Evolutionary conservation across 2,329 filamentous ascomycete genomes (phyloP).

Genomic region (Aspergillus piperis): DNA sequence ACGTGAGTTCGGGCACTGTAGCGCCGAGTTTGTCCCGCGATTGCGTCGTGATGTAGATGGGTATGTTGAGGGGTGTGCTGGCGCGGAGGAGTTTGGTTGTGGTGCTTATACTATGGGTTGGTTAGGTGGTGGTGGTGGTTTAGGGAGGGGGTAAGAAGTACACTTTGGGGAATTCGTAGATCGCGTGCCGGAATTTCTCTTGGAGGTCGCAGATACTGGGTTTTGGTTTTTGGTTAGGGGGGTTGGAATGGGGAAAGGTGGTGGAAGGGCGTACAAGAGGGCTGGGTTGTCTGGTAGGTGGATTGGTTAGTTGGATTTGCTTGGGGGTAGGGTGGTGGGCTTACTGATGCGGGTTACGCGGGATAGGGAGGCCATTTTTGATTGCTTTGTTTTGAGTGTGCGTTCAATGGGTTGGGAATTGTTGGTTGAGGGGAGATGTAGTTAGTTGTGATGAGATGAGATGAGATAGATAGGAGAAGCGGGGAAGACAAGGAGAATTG

Average conservation of each 20-base stretch:
- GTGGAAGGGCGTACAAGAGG: conserved; percentile 43
- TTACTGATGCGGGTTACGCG: conserved; percentile 32
- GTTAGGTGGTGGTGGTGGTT: not conserved
- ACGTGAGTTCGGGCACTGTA: conserved; percentile 73
- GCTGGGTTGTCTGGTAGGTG: conserved; percentile 45
- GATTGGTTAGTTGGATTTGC: conserved; percentile 14
- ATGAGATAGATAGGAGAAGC: not conserved
- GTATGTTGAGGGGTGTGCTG: conserved; percentile 57
- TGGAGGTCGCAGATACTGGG: conserved; percentile 88
- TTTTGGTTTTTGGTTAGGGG: not conserved
- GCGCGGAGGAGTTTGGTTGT: conserved; percentile 69
- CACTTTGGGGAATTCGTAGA: conserved; percentile 84
- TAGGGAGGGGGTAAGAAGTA: conserved; percentile 41
- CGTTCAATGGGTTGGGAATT: not conserved
- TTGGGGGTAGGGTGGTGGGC: conserved; percentile 6
- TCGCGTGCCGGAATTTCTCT: conserved; percentile 83
- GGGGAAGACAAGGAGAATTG: not conserved
- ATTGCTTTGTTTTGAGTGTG: not conserved
- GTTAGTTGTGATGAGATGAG: not conserved
- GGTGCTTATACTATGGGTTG: conserved; percentile 60
- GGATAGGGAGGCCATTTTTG: conserved; percentile 22
- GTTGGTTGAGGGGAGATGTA: not conserved
- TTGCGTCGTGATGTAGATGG: conserved; percentile 85
- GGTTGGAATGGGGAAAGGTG: not conserved
- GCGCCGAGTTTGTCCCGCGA: conserved; percentile 74